phyloP scores from a whole-genome alignment of 768 basidiomycete species.

The Boletellus ananiceps region DNA sequence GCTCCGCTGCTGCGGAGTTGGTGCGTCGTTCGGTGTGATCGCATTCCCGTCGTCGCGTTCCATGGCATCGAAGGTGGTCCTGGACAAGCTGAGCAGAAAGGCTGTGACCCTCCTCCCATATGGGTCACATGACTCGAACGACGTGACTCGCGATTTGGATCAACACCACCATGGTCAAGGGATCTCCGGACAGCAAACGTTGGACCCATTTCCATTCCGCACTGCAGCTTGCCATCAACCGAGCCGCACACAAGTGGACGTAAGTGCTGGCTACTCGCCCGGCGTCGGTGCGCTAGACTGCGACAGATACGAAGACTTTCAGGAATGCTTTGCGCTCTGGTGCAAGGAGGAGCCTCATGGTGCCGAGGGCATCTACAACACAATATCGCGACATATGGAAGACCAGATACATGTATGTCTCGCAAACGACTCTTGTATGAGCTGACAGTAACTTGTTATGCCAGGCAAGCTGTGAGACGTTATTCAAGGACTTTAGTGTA shows the following conservation, averaged over 20 bases:
- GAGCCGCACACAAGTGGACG: constrained; percentile 53
- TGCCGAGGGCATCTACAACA: constrained; percentile 55
- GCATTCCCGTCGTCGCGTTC: constrained; percentile 27
- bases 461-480: constrained; percentile 62
- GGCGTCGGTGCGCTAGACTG: neutral
- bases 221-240: constrained; percentile 48
- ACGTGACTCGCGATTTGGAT: neutral
- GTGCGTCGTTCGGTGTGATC: constrained; percentile 7
- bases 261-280: constrained; percentile 23
- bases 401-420: constrained; percentile 44
- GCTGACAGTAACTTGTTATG: neutral
- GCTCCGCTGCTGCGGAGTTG: constrained; percentile 37
- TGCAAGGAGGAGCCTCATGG: constrained; percentile 64
- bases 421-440: neutral
- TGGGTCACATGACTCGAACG: constrained; percentile 21
- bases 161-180: constrained; percentile 18
- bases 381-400: constrained; percentile 69
- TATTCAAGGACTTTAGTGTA: constrained; percentile 66
- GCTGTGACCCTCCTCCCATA: neutral
- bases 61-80: constrained; percentile 19
- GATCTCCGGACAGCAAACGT: constrained; percentile 37
- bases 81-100: neutral
- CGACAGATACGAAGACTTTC: constrained; percentile 46
- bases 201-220: constrained; percentile 51
- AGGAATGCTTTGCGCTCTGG: constrained; percentile 63